Percentiles rank a stretch among this genome's conserved stretches.
Evolutionary conservation across 176 grass and related monocot genomes (phyloP).

Genomic region (Carex kokanica): DNA sequence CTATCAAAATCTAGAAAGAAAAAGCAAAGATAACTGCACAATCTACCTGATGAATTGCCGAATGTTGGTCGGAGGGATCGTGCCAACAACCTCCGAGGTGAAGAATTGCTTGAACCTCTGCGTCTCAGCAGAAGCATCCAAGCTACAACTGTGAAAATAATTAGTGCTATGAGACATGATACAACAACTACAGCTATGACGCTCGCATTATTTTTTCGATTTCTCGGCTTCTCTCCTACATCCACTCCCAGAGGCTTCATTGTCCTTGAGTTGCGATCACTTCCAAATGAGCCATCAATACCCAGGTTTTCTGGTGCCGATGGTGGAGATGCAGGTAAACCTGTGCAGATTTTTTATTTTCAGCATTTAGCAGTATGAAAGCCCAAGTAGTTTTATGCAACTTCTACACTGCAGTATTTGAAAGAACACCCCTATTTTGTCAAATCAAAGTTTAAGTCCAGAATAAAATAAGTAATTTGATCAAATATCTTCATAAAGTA

Average conservation of each 20-base stretch:
- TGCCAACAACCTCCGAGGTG: conserved; percentile 40
- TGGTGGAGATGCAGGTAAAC: conserved; percentile 92
- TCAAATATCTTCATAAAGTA: neutral
- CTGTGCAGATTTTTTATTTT: conserved; percentile 40
- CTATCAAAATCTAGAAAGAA: neutral
- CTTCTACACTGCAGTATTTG: neutral
- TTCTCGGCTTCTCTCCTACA: conserved; percentile 42
- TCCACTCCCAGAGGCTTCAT: conserved; percentile 91
- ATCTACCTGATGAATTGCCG: conserved; percentile 79
- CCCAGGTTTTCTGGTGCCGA: conserved; percentile 39
- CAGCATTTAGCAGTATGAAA: neutral
- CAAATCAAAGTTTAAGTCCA: neutral
- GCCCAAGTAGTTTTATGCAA: neutral
- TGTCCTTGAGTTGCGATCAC: conserved; percentile 56
- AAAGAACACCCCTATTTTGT: neutral
- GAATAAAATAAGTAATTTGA: neutral
- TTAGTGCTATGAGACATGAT: conserved; percentile 64
- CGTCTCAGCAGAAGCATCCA: conserved; percentile 60
- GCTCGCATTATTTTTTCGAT: conserved; percentile 47
- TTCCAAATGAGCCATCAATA: conserved; percentile 45
- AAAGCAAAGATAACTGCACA: neutral
- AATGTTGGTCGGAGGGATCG: conserved; percentile 46
- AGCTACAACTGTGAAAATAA: conserved; percentile 55
- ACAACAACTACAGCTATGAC: conserved; percentile 63
- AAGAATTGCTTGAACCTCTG: conserved; percentile 37